Base-by-base conservation (phyloP, 169 alveolate species). In the Plasmodium vivax region DNA sequence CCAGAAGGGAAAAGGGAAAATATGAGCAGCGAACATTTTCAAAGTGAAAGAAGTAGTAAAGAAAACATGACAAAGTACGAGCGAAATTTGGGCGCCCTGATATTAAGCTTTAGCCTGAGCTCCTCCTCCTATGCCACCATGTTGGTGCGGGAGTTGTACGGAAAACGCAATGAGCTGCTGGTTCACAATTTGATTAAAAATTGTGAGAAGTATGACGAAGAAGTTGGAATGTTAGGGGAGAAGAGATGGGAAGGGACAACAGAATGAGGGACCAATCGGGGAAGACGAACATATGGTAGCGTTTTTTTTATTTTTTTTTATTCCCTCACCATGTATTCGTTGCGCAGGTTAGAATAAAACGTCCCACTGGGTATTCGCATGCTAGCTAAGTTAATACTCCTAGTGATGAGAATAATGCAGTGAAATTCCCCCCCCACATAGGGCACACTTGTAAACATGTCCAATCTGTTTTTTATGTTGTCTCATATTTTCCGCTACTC, bases 91-190 rank as follows among this genome's bases (percentile, higher is more conserved):
- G 75, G 75, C 73, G 95, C 95, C 41, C 73, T 92, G n/a, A 83
- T 92, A 72, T 83, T 92, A 82, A 82, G 85, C 47, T 92, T 92
- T 92, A 81, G 80, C 58, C 47, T 92, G 77, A 82, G 74, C 38
- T 92, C 92, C 38, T 92, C 95, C 16, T 82, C 95, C 23, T 92
- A 92, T 92, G 95, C 95, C 38, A 92, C 92, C 43, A 92, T 92
- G 95, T 43, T 92, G 30, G 47, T 92, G 74, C 82, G 95, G 45
- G 95, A 92, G 75, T 82, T 92, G 23, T 92, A 92, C 56, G 92
- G 95, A 71, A 83, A 92, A 51, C 56, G 41, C 34, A 83, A 92
- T 92, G 95, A 92, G 19, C 85, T 92, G 7, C 30, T 92, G 75
- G 95, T 92, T 34, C 85, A 75, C 32, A 81, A 83, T 45, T 51